These are phyloP conservation scores for Coemansia sp. DNA, from an alignment of 192 early-diverging fungal genomes.

Conservation along the genomic window DNA sequence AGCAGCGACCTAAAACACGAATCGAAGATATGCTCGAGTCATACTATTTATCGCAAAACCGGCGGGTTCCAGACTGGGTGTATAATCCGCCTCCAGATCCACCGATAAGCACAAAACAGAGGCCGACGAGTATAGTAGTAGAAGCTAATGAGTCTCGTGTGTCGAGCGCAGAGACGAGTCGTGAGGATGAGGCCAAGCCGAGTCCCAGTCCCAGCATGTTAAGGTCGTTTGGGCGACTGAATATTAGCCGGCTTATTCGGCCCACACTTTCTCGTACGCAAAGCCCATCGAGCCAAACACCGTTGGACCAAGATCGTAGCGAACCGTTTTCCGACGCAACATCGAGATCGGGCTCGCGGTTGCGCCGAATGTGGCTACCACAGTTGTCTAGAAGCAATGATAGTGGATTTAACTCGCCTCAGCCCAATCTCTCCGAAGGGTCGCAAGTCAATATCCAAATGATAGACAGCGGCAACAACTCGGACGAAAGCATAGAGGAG, in stretches of 20 bases:
- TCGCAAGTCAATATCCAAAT: constrained; percentile 8
- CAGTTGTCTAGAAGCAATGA: constrained; percentile 3
- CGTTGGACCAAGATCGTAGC: not conserved
- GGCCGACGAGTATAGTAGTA: not conserved
- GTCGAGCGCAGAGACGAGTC: not conserved
- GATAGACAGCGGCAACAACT: constrained; percentile 18
- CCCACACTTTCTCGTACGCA: not conserved
- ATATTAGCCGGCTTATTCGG: constrained; percentile 22
- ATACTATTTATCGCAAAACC: constrained; percentile 39
- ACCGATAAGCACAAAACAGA: constrained; percentile 1
- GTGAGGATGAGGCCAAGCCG: constrained; percentile 15
- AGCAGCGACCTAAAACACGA: constrained; percentile 22
- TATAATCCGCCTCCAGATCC: constrained; percentile 38
- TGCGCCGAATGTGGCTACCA: constrained; percentile 2
- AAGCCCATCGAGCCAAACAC: not conserved
- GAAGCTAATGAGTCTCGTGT: not conserved
- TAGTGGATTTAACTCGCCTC: constrained; percentile 19
- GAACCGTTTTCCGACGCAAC: not conserved
- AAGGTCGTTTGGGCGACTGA: constrained; percentile 23
- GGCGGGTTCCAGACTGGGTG: constrained; percentile 39
- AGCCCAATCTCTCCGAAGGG: no score
- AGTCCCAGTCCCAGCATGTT: constrained; percentile 18
- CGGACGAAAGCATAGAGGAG: not conserved
- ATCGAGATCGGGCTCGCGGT: not conserved
- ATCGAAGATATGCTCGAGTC: constrained; percentile 51